Evolutionary conservation across 257 asterid genomes (phyloP).

Genomic region (Catharanthus roseus): DNA sequence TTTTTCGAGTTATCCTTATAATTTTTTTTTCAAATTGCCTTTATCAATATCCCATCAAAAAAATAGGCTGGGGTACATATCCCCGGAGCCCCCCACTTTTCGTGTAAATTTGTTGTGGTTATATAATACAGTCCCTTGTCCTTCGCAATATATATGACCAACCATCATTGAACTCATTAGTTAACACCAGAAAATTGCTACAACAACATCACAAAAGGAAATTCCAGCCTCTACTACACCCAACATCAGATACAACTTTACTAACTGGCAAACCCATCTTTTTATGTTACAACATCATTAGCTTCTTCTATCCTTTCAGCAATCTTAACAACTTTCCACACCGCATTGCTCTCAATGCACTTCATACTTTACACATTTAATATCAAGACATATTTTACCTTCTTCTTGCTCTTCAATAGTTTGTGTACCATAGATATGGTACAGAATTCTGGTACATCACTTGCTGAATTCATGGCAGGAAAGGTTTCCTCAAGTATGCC

Average conservation of each 20-base stretch:
- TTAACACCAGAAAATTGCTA: neutral
- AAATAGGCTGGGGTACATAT: no score
- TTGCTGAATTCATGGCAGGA: constrained; percentile 18
- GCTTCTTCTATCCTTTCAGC: constrained; percentile 1
- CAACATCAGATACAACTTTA: constrained; percentile 3
- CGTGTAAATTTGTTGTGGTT: no score
- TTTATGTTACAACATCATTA: neutral
- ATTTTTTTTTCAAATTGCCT: no score
- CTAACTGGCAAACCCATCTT: neutral
- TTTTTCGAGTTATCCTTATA: no score
- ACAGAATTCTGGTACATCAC: constrained; percentile 2
- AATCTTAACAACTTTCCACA: neutral
- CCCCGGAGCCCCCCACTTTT: no score
- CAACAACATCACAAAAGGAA: neutral
- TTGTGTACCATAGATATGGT: neutral
- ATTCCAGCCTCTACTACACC: neutral
- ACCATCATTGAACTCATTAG: no score
- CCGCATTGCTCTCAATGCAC: neutral
- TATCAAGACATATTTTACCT: neutral
- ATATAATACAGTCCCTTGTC: no score
- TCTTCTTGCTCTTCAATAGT: neutral
- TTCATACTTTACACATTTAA: neutral
- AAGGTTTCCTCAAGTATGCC: constrained; percentile 58
- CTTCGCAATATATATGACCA: no score
- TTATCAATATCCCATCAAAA: no score